phyloP scores from a whole-genome alignment of 73 alveolate genomes.

The Uronychia setigera region DNA sequence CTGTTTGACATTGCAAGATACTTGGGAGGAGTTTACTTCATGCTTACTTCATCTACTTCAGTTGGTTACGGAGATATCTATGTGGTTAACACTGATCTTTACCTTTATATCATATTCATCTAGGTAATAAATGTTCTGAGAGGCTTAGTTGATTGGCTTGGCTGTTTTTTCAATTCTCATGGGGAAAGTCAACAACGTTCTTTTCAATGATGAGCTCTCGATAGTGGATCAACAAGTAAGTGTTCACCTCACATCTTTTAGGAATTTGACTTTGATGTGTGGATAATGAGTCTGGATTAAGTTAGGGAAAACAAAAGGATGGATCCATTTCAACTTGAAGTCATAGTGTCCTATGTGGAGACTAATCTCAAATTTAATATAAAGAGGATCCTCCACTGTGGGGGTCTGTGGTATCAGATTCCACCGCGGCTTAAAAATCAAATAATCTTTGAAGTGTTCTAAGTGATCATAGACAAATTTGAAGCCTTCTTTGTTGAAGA shows the following conservation, averaged over 20 bases:
- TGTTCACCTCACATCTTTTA: not conserved
- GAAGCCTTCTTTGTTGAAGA: not conserved
- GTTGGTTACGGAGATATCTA: too few species aligned
- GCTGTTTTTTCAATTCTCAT: not conserved
- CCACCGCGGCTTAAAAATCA: not conserved
- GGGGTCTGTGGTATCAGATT: not conserved
- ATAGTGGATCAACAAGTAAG: not conserved
- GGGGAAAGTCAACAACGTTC: not conserved
- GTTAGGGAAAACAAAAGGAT: not conserved
- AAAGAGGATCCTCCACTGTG: not conserved
- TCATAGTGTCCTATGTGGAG: not conserved
- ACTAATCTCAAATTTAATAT: not conserved
- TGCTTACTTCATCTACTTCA: too few species aligned
- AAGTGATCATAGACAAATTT: not conserved
- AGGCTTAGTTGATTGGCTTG: not conserved
- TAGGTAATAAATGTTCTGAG: too few species aligned
- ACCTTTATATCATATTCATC: too few species aligned
- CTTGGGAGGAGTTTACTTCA: too few species aligned
- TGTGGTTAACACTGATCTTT: too few species aligned
- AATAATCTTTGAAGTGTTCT: not conserved
- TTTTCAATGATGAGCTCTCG: not conserved
- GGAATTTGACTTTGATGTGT: not conserved
- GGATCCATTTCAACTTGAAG: not conserved
- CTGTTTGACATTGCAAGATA: too few species aligned
- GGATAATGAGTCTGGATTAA: not conserved